Base-by-base conservation (phyloP, 116 monocot species). In the Phalaenopsis hybrid region DNA sequence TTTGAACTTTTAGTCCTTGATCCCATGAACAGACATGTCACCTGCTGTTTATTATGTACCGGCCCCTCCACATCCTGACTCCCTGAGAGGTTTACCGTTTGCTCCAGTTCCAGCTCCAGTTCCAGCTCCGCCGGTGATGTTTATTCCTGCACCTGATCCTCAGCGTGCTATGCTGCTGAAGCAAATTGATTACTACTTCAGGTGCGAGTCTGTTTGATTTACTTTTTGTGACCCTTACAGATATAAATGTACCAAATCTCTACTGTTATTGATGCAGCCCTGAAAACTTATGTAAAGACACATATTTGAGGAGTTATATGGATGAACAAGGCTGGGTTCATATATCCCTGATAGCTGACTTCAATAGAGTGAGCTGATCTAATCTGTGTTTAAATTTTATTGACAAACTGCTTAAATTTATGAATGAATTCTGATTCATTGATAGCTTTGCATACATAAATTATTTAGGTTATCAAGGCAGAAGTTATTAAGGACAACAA, bases 171-270 rank as follows among this genome's bases (percentile, higher is more conserved):
- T 51, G 77, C 70, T 89, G 37, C 49, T 89, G 72, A 84, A 78
- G 61, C 89, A 89, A 78, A 86, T 89, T 67, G 86, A 89, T 5
- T 89, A 89, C 74, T 89, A 89, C 75, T 89, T 89, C 75, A 89
- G 89, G 89, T 86, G n/a, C 73, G 34, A 57, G 8, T 41, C 20
- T 78, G 20, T 9, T 79, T 84, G 21, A 13, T 79, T 72, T n/a
- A 8, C 8, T 57, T 55, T 51, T 33, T 75, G 75, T 46, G 72
- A 18, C 75, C 15, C 2, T 46, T 20, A 75, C 75, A 5, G 5
- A 44, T 45, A n/a, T 21, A 6, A 44, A 75, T 20, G 7, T 20
- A 21, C 75, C 8, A 31, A 37, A 41, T 73, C 75, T 45, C 44
- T 75, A 46, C 73, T 45, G 75, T 77, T 76, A 8, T 78, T 45